Evolutionary conservation across 495 filamentous ascomycete species (phyloP).

Genomic region (Penicillium chermesinum): DNA sequence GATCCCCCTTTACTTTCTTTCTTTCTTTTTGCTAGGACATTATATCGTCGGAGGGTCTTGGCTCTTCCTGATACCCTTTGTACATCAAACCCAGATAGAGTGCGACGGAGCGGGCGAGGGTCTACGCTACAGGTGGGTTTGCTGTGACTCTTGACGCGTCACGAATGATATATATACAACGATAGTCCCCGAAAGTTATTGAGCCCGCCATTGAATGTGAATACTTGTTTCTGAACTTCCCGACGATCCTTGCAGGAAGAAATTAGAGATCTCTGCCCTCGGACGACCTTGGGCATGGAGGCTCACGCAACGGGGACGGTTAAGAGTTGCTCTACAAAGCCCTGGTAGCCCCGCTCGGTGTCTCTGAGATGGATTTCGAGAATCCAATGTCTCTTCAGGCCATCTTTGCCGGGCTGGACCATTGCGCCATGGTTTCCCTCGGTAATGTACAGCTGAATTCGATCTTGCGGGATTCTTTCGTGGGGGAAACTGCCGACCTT

Average conservation of each 20-base stretch:
- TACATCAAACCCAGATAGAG: slow-evolving; percentile 32
- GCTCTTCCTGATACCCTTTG: slow-evolving; percentile 27
- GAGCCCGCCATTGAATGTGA: not conserved
- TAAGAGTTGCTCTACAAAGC: slow-evolving; percentile 43
- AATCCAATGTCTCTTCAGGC: slow-evolving; percentile 45
- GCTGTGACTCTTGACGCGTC: slow-evolving; percentile 3
- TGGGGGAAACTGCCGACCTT: slow-evolving; percentile 38
- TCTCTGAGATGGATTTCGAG: slow-evolving; percentile 48
- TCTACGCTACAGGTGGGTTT: slow-evolving; percentile 12
- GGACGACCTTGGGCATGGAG: not conserved
- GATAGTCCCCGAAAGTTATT: slow-evolving; percentile 1
- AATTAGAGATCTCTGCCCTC: not conserved
- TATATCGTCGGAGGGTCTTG: slow-evolving; percentile 22
- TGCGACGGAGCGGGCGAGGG: slow-evolving; percentile 19
- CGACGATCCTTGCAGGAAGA: not conserved
- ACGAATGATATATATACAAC: slow-evolving; percentile 9
- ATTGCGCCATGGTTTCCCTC: slow-evolving; percentile 37
- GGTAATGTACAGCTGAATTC: slow-evolving; percentile 36
- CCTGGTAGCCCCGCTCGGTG: slow-evolving; percentile 28
- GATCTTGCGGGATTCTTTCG: slow-evolving; percentile 46
- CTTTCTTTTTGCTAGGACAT: slow-evolving; percentile 20
- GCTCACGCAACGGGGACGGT: too few relatives aligned
- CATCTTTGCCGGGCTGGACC: slow-evolving; percentile 32
- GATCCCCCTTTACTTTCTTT: slow-evolving; percentile 6
- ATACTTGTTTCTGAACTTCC: too few relatives aligned